Conservation (phyloP, 371 early-diverging fungal species). For the Catenaria anguillulae region DNA sequence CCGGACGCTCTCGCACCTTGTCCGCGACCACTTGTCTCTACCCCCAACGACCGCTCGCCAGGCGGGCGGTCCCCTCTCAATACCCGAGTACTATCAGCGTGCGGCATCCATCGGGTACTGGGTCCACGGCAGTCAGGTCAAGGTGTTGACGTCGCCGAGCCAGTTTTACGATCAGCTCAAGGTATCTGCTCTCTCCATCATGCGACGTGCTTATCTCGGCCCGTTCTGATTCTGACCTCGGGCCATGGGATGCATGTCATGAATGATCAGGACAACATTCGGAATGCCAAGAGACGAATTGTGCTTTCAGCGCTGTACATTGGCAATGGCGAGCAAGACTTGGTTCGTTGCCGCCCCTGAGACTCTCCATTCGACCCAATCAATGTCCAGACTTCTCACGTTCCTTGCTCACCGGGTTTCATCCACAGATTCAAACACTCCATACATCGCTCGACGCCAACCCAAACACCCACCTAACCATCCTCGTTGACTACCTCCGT, state of each 20-base stretch:
- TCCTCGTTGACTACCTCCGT: conserved; percentile 74
- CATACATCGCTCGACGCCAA: conserved; percentile 35
- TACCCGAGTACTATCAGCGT: too few species aligned
- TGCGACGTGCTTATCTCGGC: not conserved
- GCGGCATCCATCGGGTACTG: not conserved
- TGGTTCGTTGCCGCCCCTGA: conserved; percentile 30
- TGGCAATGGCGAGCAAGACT: conserved; percentile 60
- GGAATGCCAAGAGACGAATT: conserved; percentile 52
- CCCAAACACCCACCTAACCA: conserved; percentile 37
- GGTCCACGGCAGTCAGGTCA: conserved; percentile 21
- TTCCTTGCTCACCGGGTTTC: conserved; percentile 15
- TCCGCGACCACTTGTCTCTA: not conserved
- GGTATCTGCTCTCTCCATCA: conserved; percentile 14
- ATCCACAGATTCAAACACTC: conserved; percentile 42
- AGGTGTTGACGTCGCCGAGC: conserved; percentile 24
- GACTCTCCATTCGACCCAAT: not conserved
- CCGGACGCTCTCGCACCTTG: not conserved
- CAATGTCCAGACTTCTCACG: not conserved
- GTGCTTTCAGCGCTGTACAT: conserved; percentile 76
- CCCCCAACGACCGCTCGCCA: not conserved
- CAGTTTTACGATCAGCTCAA: conserved; percentile 33
- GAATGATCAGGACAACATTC: conserved; percentile 32
- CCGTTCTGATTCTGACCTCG: not conserved
- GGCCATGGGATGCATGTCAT: not conserved
- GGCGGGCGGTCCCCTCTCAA: not conserved